Conservation (phyloP, 202 grass and related monocot species). For the Schoenoplectus triqueter region DNA sequence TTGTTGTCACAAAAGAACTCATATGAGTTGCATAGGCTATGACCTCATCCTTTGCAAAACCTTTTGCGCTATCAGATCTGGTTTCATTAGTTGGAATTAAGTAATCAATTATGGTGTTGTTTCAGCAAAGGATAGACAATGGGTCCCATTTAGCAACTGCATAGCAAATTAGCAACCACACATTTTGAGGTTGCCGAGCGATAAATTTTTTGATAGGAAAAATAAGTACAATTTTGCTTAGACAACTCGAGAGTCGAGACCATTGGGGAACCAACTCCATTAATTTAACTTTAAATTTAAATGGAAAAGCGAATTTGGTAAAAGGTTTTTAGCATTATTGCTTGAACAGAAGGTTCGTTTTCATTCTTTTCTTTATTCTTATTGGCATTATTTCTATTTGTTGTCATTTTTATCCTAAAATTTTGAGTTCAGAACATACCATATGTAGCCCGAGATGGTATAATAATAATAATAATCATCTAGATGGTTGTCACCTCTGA, state of each 20-base stretch:
- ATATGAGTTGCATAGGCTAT: constrained; percentile 17
- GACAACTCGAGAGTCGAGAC: not conserved
- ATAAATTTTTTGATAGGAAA: not conserved
- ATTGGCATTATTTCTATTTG: not conserved
- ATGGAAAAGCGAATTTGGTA: not conserved
- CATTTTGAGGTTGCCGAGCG: not conserved
- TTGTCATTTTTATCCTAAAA: not conserved
- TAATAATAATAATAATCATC: too few relatives aligned
- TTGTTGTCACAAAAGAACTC: constrained; percentile 10
- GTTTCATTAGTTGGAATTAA: constrained; percentile 8
- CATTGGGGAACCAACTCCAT: constrained; percentile 4
- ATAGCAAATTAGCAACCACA: constrained; percentile 27
- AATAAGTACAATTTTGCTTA: constrained; percentile 4
- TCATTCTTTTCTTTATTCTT: constrained; percentile 4
- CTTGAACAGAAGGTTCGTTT: not conserved
- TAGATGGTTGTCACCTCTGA: too few relatives aligned
- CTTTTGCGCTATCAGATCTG: constrained; percentile 3
- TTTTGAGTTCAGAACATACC: not conserved
- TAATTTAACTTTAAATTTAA: not conserved
- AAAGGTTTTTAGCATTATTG: not conserved
- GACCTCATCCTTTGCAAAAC: not conserved
- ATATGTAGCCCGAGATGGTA: not conserved
- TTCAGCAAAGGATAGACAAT: not conserved
- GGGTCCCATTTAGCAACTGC: not conserved
- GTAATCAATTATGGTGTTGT: not conserved